Evolutionary conservation across 2,329 filamentous ascomycete species (phyloP), one percentile per base, ranked within the genome.

Genomic region (Epichloe hybrida): DNA sequence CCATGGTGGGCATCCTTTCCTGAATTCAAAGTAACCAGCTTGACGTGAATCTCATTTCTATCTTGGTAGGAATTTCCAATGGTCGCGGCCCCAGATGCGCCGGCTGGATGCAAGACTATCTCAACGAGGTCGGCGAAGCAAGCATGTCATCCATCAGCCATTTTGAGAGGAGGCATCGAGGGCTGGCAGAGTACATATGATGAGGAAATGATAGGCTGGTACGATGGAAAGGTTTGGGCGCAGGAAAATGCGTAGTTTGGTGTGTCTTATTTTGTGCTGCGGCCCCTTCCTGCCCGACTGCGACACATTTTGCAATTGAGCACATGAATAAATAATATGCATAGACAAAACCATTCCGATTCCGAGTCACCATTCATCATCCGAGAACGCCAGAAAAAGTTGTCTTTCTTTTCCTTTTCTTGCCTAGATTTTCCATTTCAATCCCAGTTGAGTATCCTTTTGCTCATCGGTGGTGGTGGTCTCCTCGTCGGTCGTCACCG

Each of bases 91-190:
- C 23, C 23, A 27, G 23, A 27, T 27, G 23, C 23, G 23, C 23
- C 23, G 6, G 23, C 23, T 27, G 6, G 23, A 7, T 27, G 65
- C 72, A 77, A 53, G 76, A 80, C 57, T 74, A 77, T 57, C 67
- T 79, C 50, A 58, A 72, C 43, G 68, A 74, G 21, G 60, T 72
- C 40, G 64, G 64, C n/a, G 70, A 70, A 21, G 66, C 63, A 8
- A 58, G 61, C 4, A 65, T 79, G 52, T 64, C 72, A 54, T 71
- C 73, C 72, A 54, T 71, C 73, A 35, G 58, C 72, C 48, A 69
- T 76, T 13, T 62, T 80, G 46, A 64, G 62, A n/a, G 75, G 73
- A 9, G 77, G 76, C 4, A 72, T 80, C 55, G 74, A 75, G 50
- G 74, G 73, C 5, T 80, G 76, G 76, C 72, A 74, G n/a, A 71